Percentiles rank a stretch among this genome's conserved stretches.
Conservation (phyloP, 257 asterid species). For the Avicennia marina region DNA sequence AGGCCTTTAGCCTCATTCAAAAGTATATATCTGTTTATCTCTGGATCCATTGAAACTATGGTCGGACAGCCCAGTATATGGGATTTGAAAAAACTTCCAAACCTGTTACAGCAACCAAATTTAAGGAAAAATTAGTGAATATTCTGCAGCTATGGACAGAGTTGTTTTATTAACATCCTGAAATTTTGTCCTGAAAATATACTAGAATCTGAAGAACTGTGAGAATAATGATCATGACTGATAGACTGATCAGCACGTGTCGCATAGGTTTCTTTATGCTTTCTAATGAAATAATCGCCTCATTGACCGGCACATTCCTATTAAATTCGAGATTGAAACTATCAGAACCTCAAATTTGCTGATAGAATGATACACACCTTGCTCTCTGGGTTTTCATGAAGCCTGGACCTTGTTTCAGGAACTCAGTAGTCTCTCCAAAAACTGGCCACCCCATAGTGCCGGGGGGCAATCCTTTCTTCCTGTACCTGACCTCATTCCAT, state of each 20-base stretch:
- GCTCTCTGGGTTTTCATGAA: conserved; percentile 91
- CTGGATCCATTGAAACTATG: conserved; percentile 80
- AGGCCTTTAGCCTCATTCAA: conserved; percentile 80
- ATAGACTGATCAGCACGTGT: too few species aligned
- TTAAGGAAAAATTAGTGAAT: background rate
- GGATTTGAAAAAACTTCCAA: conserved; percentile 75
- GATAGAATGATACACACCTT: conserved; percentile 42
- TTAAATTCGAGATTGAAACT: background rate
- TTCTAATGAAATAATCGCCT: too few species aligned
- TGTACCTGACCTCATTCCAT: conserved; percentile 85
- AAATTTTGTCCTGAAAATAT: background rate
- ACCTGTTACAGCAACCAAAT: conserved; percentile 33
- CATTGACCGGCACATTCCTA: background rate
- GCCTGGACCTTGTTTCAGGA: conserved; percentile 84
- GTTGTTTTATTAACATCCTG: background rate
- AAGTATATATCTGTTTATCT: conserved; percentile 65
- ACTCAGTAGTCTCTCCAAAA: conserved; percentile 95
- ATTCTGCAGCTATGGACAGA: background rate
- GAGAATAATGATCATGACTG: too few species aligned
- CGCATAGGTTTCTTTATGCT: too few species aligned
- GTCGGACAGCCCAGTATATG: conserved; percentile 82
- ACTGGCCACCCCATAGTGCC: conserved; percentile 99
- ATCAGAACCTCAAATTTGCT: conserved; percentile 8
- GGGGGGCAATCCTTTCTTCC: conserved; percentile 80
- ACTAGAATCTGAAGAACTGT: background rate